phyloP scores from a whole-genome alignment of 164 flowering plant species.

The Pachysandra terminalis region DNA sequence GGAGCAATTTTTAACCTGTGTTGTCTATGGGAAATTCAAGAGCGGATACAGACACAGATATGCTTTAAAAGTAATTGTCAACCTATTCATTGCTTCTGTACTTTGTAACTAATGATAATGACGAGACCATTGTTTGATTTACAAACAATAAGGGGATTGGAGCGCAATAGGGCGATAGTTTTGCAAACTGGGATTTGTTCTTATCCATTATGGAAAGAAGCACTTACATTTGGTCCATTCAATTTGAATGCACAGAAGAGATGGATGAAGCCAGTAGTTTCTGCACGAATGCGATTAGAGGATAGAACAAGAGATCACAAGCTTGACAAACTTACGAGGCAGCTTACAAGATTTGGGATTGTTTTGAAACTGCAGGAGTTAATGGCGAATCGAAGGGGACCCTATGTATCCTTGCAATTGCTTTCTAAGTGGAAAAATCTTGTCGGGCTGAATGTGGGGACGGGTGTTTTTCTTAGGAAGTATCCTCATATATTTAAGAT shows the following conservation, averaged over 20 bases:
- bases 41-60: no score
- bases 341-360: slow-evolving; percentile 37
- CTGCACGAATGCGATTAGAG: slow-evolving; percentile 79
- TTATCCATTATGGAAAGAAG: slow-evolving; percentile 10
- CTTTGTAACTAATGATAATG: not conserved
- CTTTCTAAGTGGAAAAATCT: slow-evolving; percentile 66
- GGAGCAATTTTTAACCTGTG: no score
- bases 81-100: no score
- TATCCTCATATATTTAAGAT: slow-evolving; percentile 78
- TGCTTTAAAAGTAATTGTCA: no score
- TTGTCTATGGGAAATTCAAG: no score
- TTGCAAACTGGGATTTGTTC: slow-evolving; percentile 14
- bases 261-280: slow-evolving; percentile 61
- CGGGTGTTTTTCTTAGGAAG: slow-evolving; percentile 51
- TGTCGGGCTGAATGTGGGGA: slow-evolving; percentile 48
- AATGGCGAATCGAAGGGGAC: slow-evolving; percentile 51
- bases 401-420: slow-evolving; percentile 58
- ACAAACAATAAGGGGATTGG: slow-evolving; percentile 6
- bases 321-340: slow-evolving; percentile 50
- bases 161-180: slow-evolving; percentile 5
- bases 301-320: slow-evolving; percentile 62
- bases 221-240: slow-evolving; percentile 54
- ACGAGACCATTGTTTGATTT: slow-evolving; percentile 4
- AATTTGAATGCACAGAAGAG: slow-evolving; percentile 43
- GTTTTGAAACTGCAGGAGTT: slow-evolving; percentile 44